phyloP scores from a whole-genome alignment of 176 grass and related monocot genomes.

The Cenchrus purpureus region DNA sequence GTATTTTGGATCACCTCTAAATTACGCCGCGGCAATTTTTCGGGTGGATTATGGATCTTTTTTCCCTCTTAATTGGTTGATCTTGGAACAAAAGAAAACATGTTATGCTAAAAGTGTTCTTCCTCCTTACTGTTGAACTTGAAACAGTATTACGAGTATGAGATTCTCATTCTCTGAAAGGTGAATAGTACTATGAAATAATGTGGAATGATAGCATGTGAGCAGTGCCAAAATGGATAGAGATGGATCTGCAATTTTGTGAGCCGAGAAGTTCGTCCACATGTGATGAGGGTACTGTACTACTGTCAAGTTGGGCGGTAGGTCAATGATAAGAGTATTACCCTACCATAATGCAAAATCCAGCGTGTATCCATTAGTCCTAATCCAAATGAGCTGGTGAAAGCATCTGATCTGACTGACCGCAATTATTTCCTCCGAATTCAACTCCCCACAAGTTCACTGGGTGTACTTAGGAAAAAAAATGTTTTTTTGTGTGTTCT shows the following conservation, averaged over 20 bases:
- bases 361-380: constrained; percentile 46
- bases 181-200: not conserved
- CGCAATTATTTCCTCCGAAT: constrained; percentile 29
- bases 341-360: constrained; percentile 49
- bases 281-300: constrained; percentile 21
- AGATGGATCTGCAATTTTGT: constrained; percentile 8
- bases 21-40: not conserved
- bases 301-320: constrained; percentile 38
- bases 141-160: not conserved
- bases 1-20: not conserved
- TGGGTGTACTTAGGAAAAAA: not conserved
- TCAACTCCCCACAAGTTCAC: not conserved
- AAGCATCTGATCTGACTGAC: constrained; percentile 34
- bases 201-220: constrained; percentile 32
- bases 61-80: not conserved
- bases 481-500: not conserved
- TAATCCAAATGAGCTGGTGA: constrained; percentile 28
- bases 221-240: not conserved
- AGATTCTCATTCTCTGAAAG: not conserved
- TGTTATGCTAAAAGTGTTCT: not conserved
- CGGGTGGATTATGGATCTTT: not conserved
- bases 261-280: not conserved
- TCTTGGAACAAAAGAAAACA: not conserved
- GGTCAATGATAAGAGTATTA: constrained; percentile 44
- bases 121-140: not conserved